A percentile compares a stretch with the other conserved stretches of the same genome.
phyloP scores from a whole-genome alignment of 495 filamentous ascomycete genomes.

The Lasiosphaeriaceae sp. region DNA sequence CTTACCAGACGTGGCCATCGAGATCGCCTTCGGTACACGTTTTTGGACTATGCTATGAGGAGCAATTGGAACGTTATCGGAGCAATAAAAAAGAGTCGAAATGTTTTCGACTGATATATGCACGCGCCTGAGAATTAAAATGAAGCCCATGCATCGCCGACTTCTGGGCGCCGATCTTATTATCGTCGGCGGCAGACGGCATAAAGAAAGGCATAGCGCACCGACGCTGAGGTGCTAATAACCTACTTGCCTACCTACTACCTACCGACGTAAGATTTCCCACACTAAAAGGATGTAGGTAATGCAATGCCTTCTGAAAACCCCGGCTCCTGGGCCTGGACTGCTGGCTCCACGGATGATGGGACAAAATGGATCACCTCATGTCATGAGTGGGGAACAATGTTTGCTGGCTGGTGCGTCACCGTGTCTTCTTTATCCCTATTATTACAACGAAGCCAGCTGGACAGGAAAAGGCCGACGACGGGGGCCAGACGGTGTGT shows the following conservation, averaged over 20 bases:
- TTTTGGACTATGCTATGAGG: neutral
- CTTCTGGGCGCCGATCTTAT: neutral
- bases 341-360: neutral
- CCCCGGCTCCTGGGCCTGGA: slow-evolving; percentile 3
- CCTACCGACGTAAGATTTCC: slow-evolving; percentile 16
- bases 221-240: neutral
- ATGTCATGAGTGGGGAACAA: neutral
- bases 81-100: too few species aligned
- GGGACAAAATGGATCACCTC: neutral
- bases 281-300: neutral
- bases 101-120: too few species aligned
- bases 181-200: neutral
- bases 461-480: too few species aligned
- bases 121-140: too few species aligned
- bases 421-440: too few species aligned
- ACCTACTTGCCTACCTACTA: too few species aligned
- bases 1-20: slow-evolving; percentile 28
- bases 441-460: too few species aligned
- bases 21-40: slow-evolving; percentile 7
- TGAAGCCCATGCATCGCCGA: too few species aligned
- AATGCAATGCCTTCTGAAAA: slow-evolving; percentile 7
- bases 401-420: neutral
- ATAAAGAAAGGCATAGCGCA: neutral
- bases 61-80: neutral
- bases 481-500: too few species aligned